A percentile compares a stretch with the other conserved stretches of the same genome.
These are phyloP conservation scores for Choanephora cucurbitarum DNA, from an alignment of 371 early-diverging fungal genomes.

Conservation along the genomic window DNA sequence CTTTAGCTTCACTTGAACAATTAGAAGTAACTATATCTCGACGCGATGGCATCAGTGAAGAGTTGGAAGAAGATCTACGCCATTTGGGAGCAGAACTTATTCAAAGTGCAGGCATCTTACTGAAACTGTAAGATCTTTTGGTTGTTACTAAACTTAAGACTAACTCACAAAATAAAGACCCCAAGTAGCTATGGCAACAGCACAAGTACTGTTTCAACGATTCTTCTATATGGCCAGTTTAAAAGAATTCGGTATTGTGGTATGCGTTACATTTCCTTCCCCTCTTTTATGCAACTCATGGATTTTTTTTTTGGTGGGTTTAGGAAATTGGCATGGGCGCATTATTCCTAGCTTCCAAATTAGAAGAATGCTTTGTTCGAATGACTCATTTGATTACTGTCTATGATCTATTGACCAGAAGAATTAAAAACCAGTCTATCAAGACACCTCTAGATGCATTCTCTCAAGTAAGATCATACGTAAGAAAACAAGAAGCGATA, in stretches of 20 bases:
- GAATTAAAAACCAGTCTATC: slow-evolving; percentile 50
- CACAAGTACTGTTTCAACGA: slow-evolving; percentile 91
- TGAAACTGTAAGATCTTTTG: slow-evolving; percentile 65
- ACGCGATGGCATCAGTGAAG: slow-evolving; percentile 65
- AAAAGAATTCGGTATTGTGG: slow-evolving; percentile 68
- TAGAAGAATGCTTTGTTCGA: slow-evolving; percentile 82
- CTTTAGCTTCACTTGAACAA: slow-evolving; percentile 72
- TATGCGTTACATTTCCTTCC: slow-evolving; percentile 33
- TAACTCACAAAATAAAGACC: slow-evolving; percentile 65
- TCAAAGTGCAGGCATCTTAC: slow-evolving; percentile 81
- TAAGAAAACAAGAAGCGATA: not conserved
- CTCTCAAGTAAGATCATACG: slow-evolving; percentile 44
- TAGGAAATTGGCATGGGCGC: slow-evolving; percentile 85
- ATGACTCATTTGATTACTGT: slow-evolving; percentile 81
- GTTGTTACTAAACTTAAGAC: not conserved
- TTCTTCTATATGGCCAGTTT: slow-evolving; percentile 86
- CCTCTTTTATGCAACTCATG: not conserved
- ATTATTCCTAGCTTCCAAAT: slow-evolving; percentile 88
- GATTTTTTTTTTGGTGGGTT: not conserved
- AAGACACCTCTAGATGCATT: slow-evolving; percentile 61
- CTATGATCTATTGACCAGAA: slow-evolving; percentile 68
- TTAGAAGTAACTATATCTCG: slow-evolving; percentile 68
- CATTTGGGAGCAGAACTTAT: slow-evolving; percentile 82
- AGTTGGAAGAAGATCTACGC: slow-evolving; percentile 75
- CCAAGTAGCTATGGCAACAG: slow-evolving; percentile 94